Base-by-base conservation (phyloP, 2,329 filamentous ascomycete species). In the Lachnellula subtilissima region DNA sequence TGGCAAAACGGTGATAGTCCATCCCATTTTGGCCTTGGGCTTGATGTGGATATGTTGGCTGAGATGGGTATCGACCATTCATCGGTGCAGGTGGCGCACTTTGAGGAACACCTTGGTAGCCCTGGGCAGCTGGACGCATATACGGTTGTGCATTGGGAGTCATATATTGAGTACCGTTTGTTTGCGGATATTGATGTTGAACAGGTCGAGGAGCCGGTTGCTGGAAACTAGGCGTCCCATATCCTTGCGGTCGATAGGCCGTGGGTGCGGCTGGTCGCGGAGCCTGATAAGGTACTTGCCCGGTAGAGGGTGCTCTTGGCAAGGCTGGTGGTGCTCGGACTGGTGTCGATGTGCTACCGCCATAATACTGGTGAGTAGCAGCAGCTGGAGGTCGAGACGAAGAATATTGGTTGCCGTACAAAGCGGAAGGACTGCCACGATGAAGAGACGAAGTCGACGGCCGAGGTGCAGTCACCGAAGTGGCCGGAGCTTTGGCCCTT, bases 331-430 rank as follows among this genome's bases (percentile, higher is more conserved):
- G 61, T 14, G 66, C 60, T 19, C 69, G 59, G 19, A 67, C 57
- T 23, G 69, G 68, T 8, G 69, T 70, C 53, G 66, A 64, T 3
- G 62, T 48, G 6, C 53, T 50, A 15, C 58, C 45, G 25, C 45
- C 58, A 57, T 65, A 66, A 42, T 65, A 69, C 48, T 66, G 63
- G 22, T 66, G 50, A 48, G 60, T n/a, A 49, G 57, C 49, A 32
- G 57, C 43, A 46, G 61, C 52, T 37, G 64, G 48, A 43, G 67
- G 52, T 19, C 62, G 60, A n/a, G 66, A 56, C 11, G 66, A 42
- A 14, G 66, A 56, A 50, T 69, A 71, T 37, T 70, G 69, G 47
- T 67, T 71, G 17, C 69, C 69, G 54, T 70, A 71, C 9, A 69
- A 55, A 6, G 64, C 59, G 23, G 62, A 42, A 4, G 62, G 65